Percentiles rank a stretch among this genome's conserved stretches.
Conservation (phyloP, 2,329 filamentous ascomycete species). For the Bipolaris victoriae region DNA sequence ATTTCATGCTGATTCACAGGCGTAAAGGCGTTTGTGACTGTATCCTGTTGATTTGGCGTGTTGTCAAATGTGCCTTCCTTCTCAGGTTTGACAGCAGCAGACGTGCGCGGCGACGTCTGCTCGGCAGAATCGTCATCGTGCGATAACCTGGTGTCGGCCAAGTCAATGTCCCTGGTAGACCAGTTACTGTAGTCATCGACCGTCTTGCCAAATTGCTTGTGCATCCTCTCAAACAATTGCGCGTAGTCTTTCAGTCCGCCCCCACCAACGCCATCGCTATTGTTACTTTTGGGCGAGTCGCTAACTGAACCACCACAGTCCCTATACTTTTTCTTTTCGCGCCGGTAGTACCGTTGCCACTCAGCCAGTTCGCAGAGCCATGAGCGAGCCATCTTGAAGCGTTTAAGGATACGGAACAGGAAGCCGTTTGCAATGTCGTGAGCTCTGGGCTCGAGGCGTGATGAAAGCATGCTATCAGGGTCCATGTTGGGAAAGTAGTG, state of each 20-base stretch:
- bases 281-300: constrained; percentile 26
- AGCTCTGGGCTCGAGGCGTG: constrained; percentile 21
- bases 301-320: constrained; percentile 20
- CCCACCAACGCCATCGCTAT: constrained; percentile 23
- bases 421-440: constrained; percentile 27
- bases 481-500: constrained; percentile 74
- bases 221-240: constrained; percentile 23
- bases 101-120: constrained; percentile 1
- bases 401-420: constrained; percentile 20
- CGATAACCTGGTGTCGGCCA: constrained; percentile 20
- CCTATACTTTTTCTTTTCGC: constrained; percentile 20
- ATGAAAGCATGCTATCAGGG: constrained; percentile 58
- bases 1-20: constrained; percentile 14
- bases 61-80: background rate
- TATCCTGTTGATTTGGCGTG: background rate
- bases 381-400: constrained; percentile 24
- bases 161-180: constrained; percentile 15
- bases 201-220: constrained; percentile 30
- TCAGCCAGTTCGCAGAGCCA: constrained; percentile 19
- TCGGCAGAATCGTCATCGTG: constrained; percentile 25
- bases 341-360: constrained; percentile 19
- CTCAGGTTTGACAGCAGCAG: constrained; percentile 11
- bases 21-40: constrained; percentile 14
- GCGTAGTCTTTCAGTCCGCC: constrained; percentile 29
- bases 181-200: constrained; percentile 13